Conservation (phyloP, 768 basidiomycete genomes). For the Russula vinacea region DNA sequence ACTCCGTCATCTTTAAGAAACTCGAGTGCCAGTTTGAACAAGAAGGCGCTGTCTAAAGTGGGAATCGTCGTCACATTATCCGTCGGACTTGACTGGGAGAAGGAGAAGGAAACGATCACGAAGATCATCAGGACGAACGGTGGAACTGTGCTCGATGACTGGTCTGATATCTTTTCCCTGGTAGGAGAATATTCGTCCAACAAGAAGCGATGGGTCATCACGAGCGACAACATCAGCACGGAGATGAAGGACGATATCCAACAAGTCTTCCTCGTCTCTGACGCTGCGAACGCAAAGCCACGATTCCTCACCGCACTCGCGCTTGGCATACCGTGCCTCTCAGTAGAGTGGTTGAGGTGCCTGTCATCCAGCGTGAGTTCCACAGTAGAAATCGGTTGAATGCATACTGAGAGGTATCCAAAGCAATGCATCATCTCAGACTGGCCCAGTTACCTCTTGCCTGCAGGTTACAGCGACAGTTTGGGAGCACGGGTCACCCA, state of each 20-base stretch:
- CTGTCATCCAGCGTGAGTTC: conserved; percentile 37
- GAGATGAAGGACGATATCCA: conserved; percentile 44
- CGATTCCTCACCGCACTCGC: conserved; percentile 83
- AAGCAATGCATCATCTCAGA: conserved; percentile 36
- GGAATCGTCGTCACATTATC: conserved; percentile 60
- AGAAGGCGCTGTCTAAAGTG: conserved; percentile 41
- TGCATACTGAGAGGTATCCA: conserved; percentile 1
- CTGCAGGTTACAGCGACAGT: conserved; percentile 47
- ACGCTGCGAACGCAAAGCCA: conserved; percentile 63
- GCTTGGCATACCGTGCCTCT: conserved; percentile 80
- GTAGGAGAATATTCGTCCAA: conserved; percentile 46
- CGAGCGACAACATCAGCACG: conserved; percentile 48
- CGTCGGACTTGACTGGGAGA: conserved; percentile 39
- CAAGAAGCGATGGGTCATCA: conserved; percentile 54
- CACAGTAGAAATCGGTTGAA: background rate
- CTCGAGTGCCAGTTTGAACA: conserved; percentile 40
- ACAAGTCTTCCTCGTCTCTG: conserved; percentile 64
- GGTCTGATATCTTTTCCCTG: conserved; percentile 54
- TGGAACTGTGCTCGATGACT: conserved; percentile 61
- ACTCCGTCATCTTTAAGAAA: conserved; percentile 50
- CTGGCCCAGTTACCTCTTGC: conserved; percentile 62
- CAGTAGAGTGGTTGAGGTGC: conserved; percentile 51
- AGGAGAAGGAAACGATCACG: conserved; percentile 45
- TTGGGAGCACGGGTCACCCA: conserved; percentile 46
- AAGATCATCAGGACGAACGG: conserved; percentile 48